Evolutionary conservation across 2,329 filamentous ascomycete species (phyloP), one percentile per base, ranked within the genome.

Genomic region (Neoscytalidium dimidiatum): DNA sequence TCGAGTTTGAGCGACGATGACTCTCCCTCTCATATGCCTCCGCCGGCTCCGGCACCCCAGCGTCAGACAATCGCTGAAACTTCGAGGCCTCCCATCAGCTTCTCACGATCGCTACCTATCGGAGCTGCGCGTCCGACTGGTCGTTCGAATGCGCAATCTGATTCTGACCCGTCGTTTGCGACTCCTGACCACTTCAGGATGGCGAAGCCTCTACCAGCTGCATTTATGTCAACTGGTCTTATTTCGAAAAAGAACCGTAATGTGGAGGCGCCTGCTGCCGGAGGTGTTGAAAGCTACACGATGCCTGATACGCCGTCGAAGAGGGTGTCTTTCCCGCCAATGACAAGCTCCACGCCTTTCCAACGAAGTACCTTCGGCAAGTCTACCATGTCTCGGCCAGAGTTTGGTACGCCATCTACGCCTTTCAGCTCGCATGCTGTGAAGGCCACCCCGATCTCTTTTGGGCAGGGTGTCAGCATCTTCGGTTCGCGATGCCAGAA

Each of bases 231-330:
- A 1, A 98, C 95, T 0, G 94, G 94, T 1, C 82, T 99, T 29
- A 90, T 99, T 62, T 97, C 95, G 11, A 99, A 99, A 80, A 92
- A 96, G 77, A 96, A 95, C 73, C 89, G 92, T 65, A 80, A 82
- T 75, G 86, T 89, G 0, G 92, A 97, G 69, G 86, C 92, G 60
- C 85, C 76, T 68, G 79, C 81, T 73, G 78, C 80, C 69, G 78
- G 76, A 62, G 77, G 81, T 41, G 82, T 81, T 26, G 80, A 80
- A 29, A 85, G 84, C 77, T 88, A 90, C 73, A 81, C 86, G 31
- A 94, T 96, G 83, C 94, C 95, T 0, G 95, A 98, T 74, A 99
- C 95, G 1, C 95, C 95, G 1, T 98, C 95, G 79, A 99, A 98
- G 81, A 93, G 95, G 74, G 89, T 90, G 80, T 90, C 65, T 87